Percentiles rank a stretch among this genome's conserved stretches.
phyloP scores from a whole-genome alignment of 352 stramenopile species.

The Phytophthora cajani region DNA sequence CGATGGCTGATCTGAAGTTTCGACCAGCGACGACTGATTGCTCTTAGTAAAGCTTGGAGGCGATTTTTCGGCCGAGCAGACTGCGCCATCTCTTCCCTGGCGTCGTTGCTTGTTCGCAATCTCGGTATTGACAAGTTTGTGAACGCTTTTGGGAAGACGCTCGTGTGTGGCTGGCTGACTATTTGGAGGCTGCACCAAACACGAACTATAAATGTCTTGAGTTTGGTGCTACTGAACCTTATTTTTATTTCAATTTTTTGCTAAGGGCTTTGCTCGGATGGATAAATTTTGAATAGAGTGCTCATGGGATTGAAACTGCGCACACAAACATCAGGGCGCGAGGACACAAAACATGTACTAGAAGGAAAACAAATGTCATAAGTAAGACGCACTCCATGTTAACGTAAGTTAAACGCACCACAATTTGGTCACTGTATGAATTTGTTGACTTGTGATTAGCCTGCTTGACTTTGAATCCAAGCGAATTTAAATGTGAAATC shows the following conservation, averaged over 20 bases:
- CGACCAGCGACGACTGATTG: background rate
- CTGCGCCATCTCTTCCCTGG: background rate
- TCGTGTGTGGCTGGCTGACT: background rate
- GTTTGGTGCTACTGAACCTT: background rate
- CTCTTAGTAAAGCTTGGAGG: background rate
- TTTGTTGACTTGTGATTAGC: background rate
- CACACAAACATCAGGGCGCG: no score
- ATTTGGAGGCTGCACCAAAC: background rate
- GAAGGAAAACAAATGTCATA: no score
- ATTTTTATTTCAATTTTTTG: background rate
- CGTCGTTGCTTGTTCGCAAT: background rate
- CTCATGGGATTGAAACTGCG: no score
- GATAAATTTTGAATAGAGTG: no score
- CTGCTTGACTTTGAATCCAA: background rate
- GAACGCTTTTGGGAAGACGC: background rate
- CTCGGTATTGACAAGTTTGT: background rate
- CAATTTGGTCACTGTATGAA: no score
- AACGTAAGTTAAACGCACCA: no score
- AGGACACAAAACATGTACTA: no score
- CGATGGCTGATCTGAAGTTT: constrained; percentile 20
- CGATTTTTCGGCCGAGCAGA: background rate
- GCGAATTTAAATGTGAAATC: constrained; percentile 1
- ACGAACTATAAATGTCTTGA: background rate
- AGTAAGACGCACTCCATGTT: no score
- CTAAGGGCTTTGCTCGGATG: no score